Evolutionary conservation across 371 early-diverging fungal genomes (phyloP).

Genomic region (Lichtheimia corymbifera): DNA sequence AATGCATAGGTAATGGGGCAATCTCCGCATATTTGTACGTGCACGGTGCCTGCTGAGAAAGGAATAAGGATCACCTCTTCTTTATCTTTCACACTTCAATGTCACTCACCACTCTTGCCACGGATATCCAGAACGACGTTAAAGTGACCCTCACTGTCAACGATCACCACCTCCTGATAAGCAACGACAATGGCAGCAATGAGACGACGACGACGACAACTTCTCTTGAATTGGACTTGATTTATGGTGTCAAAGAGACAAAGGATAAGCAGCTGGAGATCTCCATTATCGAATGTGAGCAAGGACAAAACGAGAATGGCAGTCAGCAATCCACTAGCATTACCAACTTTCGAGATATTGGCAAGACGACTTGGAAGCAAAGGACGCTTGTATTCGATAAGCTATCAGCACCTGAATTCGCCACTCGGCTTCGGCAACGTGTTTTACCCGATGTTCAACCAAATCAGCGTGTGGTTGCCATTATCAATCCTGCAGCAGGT

Average conservation of each 20-base stretch:
- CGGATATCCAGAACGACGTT: neutral
- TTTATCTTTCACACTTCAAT: neutral
- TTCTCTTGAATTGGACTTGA: neutral
- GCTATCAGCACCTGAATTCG: neutral
- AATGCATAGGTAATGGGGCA: too few species aligned
- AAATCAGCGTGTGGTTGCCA: slow-evolving; percentile 12
- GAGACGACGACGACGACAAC: neutral
- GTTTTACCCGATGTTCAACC: neutral
- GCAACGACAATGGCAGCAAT: neutral
- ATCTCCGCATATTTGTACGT: too few species aligned
- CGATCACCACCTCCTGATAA: neutral
- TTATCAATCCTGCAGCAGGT: slow-evolving; percentile 32
- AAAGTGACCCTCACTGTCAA: neutral
- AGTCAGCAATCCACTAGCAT: neutral
- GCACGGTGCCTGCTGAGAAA: too few species aligned
- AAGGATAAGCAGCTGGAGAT: neutral
- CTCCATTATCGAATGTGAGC: neutral
- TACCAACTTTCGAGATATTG: slow-evolving; percentile 12
- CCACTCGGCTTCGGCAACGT: slow-evolving; percentile 3
- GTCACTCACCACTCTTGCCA: neutral
- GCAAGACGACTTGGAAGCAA: slow-evolving; percentile 3
- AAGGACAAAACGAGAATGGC: neutral
- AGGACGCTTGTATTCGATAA: slow-evolving; percentile 1
- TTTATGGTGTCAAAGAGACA: neutral
- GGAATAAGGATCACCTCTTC: neutral